Percentiles rank a stretch among this genome's conserved stretches.
Evolutionary conservation across 139 green algal genomes (phyloP).

Genomic region (Chlorokybus atmophyticus): DNA sequence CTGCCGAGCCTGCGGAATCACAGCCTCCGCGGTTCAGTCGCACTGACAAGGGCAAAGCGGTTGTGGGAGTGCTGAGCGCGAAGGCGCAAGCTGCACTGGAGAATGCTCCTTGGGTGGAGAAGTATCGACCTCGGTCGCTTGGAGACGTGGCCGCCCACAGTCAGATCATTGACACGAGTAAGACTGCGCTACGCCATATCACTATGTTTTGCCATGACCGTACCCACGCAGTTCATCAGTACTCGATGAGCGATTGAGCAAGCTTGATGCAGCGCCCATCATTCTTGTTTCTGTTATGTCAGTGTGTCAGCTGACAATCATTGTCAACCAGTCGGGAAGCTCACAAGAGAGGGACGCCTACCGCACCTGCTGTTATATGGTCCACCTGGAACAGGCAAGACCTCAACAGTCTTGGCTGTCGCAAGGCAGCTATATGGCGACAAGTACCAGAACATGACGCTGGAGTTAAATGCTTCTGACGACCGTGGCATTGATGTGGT

Average conservation of each 20-base stretch:
- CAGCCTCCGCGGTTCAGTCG: too few relatives aligned
- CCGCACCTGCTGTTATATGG: slow-evolving; percentile 96
- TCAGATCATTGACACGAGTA: slow-evolving; percentile 91
- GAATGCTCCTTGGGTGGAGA: slow-evolving; percentile 92
- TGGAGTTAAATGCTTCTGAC: slow-evolving; percentile 95
- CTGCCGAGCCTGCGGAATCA: too few relatives aligned
- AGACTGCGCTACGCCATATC: not conserved
- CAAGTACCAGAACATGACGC: slow-evolving; percentile 57
- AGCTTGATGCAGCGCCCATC: slow-evolving; percentile 30
- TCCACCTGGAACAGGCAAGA: slow-evolving; percentile 95
- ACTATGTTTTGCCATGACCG: not conserved
- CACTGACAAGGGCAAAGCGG: too few relatives aligned
- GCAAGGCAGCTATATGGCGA: slow-evolving; percentile 81
- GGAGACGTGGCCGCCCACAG: slow-evolving; percentile 89
- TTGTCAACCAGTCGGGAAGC: slow-evolving; percentile 39
- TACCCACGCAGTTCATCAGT: too few relatives aligned
- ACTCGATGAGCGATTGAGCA: too few relatives aligned
- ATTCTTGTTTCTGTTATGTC: not conserved
- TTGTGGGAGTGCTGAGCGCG: too few relatives aligned
- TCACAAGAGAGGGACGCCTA: slow-evolving; percentile 67
- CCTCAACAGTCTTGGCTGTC: slow-evolving; percentile 83
- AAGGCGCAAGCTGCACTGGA: too few relatives aligned
- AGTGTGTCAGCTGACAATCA: slow-evolving; percentile 4
- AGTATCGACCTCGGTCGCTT: slow-evolving; percentile 81
- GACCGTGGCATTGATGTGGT: slow-evolving; percentile 87